Base-by-base conservation (phyloP, 2,329 filamentous ascomycete species). In the Exophiala sideris region DNA sequence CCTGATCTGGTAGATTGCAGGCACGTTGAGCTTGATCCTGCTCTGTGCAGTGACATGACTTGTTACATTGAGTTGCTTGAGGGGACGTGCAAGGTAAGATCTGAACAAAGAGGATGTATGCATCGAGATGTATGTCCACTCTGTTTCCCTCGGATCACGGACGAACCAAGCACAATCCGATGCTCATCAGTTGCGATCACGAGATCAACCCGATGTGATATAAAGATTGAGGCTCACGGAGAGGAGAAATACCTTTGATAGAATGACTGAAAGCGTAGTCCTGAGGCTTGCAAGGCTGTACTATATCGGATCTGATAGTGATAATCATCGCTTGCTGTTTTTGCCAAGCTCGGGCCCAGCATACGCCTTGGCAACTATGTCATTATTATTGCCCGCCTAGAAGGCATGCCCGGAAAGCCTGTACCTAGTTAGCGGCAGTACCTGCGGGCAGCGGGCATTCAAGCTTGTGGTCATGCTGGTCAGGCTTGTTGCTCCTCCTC, bases 361-460 rank as follows among this genome's bases (percentile, higher is more conserved):
- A 44, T 10, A 20, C 41, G 20, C 3, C 41, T 44, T 44, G 41
- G 41, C 41, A 42, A 44, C 41, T 44, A 44, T 44, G 41, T 44
- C 41, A 44, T 44, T 29, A 29, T 29, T 29, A 29, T 29, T 29
- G 24, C 24, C 24, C 24, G 24, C 24, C 24, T 29, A 29, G 24
- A 29, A 29, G 24, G 24, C 24, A 29, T 4, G 41, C 41, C 41
- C 41, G 41, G 41, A 44, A 44, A n/a, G 41, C 20, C 20, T n/a
- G 24, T 29, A 29, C 24, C 24, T 29, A 29, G 7, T 29, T 24
- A 21, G 41, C 41, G 41, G n/a, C 8, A 16, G 41, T 24, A 44
- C 20, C 41, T 32, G 41, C 41, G 41, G 41, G 41, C 41, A 20
- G 18, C n/a, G n/a, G 41, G 21, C 41, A n/a, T 24, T n/a, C 20